Evolutionary conservation across 352 stramenopile species (phyloP).

Genomic region (Achlya hypogyna): DNA sequence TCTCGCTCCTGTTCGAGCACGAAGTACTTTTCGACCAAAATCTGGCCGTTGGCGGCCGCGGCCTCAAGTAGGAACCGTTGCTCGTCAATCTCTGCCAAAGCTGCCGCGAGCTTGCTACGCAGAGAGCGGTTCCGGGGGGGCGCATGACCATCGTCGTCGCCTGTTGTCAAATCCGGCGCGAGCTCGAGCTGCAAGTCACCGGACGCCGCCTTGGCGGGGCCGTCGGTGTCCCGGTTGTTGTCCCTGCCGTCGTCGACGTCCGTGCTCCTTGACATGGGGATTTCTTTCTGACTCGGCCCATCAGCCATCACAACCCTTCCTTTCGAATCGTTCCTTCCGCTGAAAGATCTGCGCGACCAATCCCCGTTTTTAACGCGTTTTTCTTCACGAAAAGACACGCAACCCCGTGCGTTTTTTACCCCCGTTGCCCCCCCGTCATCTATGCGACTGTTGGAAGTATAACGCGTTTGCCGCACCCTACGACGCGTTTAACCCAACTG

Average conservation of each 20-base stretch:
- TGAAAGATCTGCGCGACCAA: background rate
- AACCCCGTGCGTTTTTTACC: background rate
- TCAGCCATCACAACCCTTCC: too few species aligned
- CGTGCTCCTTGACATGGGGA: too few species aligned
- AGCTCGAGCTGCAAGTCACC: background rate
- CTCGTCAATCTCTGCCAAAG: slow-evolving; percentile 1
- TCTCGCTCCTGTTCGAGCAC: slow-evolving; percentile 3
- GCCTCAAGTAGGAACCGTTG: slow-evolving; percentile 5
- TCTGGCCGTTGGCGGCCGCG: background rate
- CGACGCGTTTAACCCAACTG: too few species aligned
- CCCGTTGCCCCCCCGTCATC: too few species aligned
- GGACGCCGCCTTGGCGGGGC: background rate
- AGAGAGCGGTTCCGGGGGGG: background rate
- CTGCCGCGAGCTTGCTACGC: background rate
- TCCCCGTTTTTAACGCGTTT: background rate
- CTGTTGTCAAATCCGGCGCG: background rate
- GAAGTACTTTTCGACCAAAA: slow-evolving; percentile 14
- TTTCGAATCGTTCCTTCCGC: too few species aligned
- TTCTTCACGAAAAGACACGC: background rate
- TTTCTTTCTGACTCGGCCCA: background rate
- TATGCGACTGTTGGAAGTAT: too few species aligned
- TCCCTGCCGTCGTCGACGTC: background rate
- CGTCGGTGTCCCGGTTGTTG: background rate
- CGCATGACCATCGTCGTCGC: background rate
- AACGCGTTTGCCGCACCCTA: too few species aligned